Evolutionary conservation across 2,329 filamentous ascomycete species (phyloP), one percentile per base, ranked within the genome.

Genomic region (Orbilia quercus): DNA sequence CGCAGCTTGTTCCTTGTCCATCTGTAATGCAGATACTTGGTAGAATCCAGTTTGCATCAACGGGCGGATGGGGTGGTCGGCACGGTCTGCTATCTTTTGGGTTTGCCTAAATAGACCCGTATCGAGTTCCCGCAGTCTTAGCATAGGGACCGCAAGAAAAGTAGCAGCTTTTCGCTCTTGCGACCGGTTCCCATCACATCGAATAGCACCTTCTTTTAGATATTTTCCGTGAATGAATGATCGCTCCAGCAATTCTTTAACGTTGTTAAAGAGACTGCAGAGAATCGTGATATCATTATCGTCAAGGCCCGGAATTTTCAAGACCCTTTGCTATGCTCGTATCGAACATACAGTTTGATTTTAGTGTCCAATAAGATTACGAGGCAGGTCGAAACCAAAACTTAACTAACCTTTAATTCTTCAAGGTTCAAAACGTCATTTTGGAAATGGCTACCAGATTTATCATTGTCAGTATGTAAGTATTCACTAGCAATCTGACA

Each of bases 221-320:
- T 67, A 67, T 38, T 67, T 67, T 44, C 63, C 63, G n/a, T 67
- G 20, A 7, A 67, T 45, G 28, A 50, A 67, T 5, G 53, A 44
- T 42, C 53, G 28, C 38, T 67, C 63, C 14, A 67, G 36, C n/a
- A 31, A 28, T 22, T 36, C 28, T 11, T 45, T 59, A 16, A 67
- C 63, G n/a, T 34, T 67, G n/a, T 58, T 44, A 9, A 67, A 67
- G 1, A 67, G 53, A n/a, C 53, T 34, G 42, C 53, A 67, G n/a
- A 67, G 14, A 2, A 67, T 44, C 2, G 53, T 67, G n/a, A 40
- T 44, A 20, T 67, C 63, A 16, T 53, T 55, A 7, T 67, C 63
- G 14, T 53, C 45, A 1, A 67, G 45, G 3, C 28, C 36, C 1
- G 44, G 22, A 5, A 67, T 53, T 53, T 50, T 67, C n/a, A 67